These are phyloP conservation scores for Nigrograna mackinnonii DNA, from an alignment of 2,329 filamentous ascomycete species.

Conservation along the genomic window DNA sequence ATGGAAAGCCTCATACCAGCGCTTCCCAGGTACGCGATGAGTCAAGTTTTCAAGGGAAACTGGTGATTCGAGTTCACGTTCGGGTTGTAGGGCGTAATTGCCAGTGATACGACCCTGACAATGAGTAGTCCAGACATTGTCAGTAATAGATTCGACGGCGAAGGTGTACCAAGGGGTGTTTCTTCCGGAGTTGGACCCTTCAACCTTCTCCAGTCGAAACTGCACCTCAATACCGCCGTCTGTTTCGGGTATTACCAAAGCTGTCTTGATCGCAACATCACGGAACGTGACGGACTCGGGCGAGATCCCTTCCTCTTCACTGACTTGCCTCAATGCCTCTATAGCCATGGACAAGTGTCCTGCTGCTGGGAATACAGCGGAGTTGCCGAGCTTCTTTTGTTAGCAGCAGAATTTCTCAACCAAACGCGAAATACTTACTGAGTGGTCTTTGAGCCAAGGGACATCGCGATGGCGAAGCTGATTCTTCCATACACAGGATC, in stretches of 20 bases:
- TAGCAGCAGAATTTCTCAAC: too few species aligned
- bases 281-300: not conserved
- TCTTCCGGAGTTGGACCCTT: not conserved
- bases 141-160: not conserved
- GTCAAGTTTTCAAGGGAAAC: too few species aligned
- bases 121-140: too few species aligned
- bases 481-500: conserved; percentile 12
- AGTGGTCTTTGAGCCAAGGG: conserved; percentile 13
- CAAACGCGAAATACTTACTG: too few species aligned
- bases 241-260: not conserved
- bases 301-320: too few species aligned
- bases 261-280: not conserved
- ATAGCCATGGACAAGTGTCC: not conserved
- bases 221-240: not conserved
- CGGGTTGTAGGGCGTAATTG: too few species aligned
- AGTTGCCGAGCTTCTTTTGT: not conserved
- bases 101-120: too few species aligned
- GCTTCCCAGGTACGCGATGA: too few species aligned
- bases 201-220: not conserved
- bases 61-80: too few species aligned
- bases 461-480: conserved; percentile 36
- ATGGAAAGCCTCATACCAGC: too few species aligned
- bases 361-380: not conserved
- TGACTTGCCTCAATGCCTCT: not conserved
- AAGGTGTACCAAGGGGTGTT: not conserved